Base-by-base conservation (phyloP, 306 rosid species). In the Ormosia semicastrata region DNA sequence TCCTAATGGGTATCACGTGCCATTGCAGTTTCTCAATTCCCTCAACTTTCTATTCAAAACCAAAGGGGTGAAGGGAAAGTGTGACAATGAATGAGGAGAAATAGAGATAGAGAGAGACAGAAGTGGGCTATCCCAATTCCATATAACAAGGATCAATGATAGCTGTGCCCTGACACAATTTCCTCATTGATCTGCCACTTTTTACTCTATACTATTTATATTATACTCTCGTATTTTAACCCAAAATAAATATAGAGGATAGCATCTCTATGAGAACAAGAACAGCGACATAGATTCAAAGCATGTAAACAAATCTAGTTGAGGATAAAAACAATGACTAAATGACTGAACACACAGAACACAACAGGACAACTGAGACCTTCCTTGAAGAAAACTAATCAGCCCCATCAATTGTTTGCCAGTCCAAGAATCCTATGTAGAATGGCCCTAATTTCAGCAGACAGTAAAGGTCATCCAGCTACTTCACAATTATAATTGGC, bases 1-100 rank as follows among this genome's bases (percentile, higher is more conserved):
- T 76, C 79, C 88, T 65, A 79, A 87, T 80, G 84, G 89, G 82
- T 85, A 78, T 88, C 93, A 88, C 88, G 88, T 84, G 95, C 83
- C 82, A 49, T 82, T 67, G 84, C 84, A 62, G 84, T 41, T 76
- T 71, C 75, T 76, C 66, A 80, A 82, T 63, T 71, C 80, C 71
- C 74, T 76, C 73, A 78, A 41, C 11, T 6, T 49, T 44, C 15
- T 36, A 59, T 60, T 18, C 44, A 57, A 65, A 71, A 7, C 63
- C 65, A 77, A 77, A 66, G 37, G 17, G 8, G 39, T 43, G 12
- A 12, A 8, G 36, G 50, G 60, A 39, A 67, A 30, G 53, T 36
- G 68, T 39, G 78, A 41, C 52, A 63, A 33, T 69, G 56, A 69
- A 32, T 43, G 34, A 75, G 44, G 18, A 17, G 49, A 9, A 5